A percentile compares a stretch with the other conserved stretches of the same genome.
Conservation (phyloP, 2,329 filamentous ascomycete species). For the Ophiostoma pallidulum region DNA sequence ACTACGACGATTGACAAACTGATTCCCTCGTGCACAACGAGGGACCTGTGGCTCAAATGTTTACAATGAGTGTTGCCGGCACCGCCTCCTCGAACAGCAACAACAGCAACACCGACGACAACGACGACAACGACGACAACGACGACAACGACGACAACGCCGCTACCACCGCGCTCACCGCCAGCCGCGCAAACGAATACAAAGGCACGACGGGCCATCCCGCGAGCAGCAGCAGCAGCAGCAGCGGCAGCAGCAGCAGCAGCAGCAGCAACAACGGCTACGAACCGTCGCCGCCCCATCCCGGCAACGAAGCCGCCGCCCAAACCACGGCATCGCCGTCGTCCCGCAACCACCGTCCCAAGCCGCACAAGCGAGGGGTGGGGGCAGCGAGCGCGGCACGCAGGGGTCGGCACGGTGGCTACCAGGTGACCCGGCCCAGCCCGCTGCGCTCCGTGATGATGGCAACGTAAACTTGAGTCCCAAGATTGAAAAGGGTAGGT, state of each 20-base stretch:
- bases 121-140: constrained; percentile 14
- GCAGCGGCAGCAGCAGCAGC: background rate
- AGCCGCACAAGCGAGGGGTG: constrained; percentile 35
- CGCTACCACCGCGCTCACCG: background rate
- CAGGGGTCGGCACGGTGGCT: constrained; percentile 33
- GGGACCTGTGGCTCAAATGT: constrained; percentile 62
- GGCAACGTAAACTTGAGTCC: constrained; percentile 41
- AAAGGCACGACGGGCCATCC: background rate
- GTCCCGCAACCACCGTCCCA: background rate
- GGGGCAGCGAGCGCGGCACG: constrained; percentile 29
- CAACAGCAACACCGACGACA: constrained; percentile 16
- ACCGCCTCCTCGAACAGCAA: too few relatives aligned
- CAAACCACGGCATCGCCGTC: constrained; percentile 4
- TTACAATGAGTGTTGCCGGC: too few relatives aligned
- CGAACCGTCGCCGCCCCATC: constrained; percentile 22
- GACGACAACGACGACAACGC: background rate
- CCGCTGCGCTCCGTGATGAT: constrained; percentile 61
- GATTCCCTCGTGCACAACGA: constrained; percentile 80
- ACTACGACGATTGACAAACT: constrained; percentile 86
- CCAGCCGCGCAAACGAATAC: background rate
- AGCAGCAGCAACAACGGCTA: background rate
- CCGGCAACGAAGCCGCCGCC: background rate
- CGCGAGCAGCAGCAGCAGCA: background rate
- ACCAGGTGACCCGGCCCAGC: constrained; percentile 52
- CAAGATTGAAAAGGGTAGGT: background rate